These are phyloP conservation scores for Pleurotus tuoliensis DNA, from an alignment of 768 basidiomycete genomes.

Conservation along the genomic window DNA sequence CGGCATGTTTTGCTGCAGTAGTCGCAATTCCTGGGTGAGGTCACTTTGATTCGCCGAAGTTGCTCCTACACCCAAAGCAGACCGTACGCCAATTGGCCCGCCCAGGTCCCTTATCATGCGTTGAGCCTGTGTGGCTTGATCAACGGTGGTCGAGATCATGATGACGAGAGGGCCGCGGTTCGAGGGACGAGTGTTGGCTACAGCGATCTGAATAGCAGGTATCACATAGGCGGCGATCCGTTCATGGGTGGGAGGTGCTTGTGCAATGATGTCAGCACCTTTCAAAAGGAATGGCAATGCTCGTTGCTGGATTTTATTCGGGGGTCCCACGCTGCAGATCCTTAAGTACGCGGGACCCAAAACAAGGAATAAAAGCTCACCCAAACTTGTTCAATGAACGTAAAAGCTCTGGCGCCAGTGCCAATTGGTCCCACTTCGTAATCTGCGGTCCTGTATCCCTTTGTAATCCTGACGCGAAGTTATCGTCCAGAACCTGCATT, in stretches of 20 bases:
- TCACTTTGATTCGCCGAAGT: conserved; percentile 55
- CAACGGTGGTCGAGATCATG: conserved; percentile 96
- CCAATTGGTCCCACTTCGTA: conserved; percentile 94
- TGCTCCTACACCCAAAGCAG: conserved; percentile 82
- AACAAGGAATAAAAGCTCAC: conserved; percentile 42
- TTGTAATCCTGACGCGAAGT: conserved; percentile 46
- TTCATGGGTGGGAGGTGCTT: conserved; percentile 98
- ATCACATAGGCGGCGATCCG: conserved; percentile 97
- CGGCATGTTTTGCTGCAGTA: conserved; percentile 87
- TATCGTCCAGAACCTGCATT: conserved; percentile 52
- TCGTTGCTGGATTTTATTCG: conserved; percentile 98
- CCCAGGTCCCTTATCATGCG: conserved; percentile 94
- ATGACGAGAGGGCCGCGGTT: conserved; percentile 83
- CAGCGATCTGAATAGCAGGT: conserved; percentile 80
- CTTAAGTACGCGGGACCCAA: background rate
- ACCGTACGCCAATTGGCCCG: conserved; percentile 87
- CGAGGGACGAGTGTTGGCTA: conserved; percentile 61
- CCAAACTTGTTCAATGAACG: conserved; percentile 91
- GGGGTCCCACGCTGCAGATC: conserved; percentile 78
- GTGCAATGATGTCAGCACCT: conserved; percentile 96
- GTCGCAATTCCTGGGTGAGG: conserved; percentile 71
- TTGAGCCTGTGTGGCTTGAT: conserved; percentile 97
- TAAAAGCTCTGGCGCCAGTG: conserved; percentile 81
- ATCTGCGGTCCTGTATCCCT: conserved; percentile 79
- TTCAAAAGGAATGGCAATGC: conserved; percentile 93